Evolutionary conservation across 2,329 filamentous ascomycete genomes (phyloP).

Genomic region (Cladosporium sp.): DNA sequence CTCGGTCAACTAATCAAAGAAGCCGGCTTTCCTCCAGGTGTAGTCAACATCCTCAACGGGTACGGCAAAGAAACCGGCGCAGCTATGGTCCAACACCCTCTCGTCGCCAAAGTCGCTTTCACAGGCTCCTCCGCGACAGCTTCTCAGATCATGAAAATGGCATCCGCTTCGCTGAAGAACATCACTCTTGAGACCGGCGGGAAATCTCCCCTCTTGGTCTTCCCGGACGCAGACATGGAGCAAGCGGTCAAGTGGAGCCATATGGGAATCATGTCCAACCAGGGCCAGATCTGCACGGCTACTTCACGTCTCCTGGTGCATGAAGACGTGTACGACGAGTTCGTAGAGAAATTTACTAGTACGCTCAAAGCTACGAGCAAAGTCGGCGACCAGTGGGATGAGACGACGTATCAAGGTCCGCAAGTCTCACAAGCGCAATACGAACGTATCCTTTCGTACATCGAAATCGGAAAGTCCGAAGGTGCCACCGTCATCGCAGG

Average conservation of each 20-base stretch:
- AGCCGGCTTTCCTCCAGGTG: conserved; percentile 71
- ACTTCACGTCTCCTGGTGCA: conserved; percentile 53
- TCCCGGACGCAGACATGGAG: conserved; percentile 32
- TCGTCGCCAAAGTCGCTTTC: conserved; percentile 73
- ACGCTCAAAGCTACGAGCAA: conserved; percentile 55
- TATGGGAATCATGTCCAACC: conserved; percentile 52
- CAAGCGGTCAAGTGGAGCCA: conserved; percentile 58
- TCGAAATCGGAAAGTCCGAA: conserved; percentile 42
- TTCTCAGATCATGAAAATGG: conserved; percentile 35
- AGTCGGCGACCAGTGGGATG: conserved; percentile 63
- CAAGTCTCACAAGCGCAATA: conserved; percentile 64
- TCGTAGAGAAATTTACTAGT: conserved; percentile 57
- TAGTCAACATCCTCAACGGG: conserved; percentile 67
- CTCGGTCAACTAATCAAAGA: conserved; percentile 64
- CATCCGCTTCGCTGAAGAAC: conserved; percentile 52
- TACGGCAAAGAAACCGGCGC: conserved; percentile 56
- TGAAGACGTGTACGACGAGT: conserved; percentile 54
- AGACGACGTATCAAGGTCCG: conserved; percentile 64
- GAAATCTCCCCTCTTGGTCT: conserved; percentile 55
- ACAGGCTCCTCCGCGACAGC: conserved; percentile 70
- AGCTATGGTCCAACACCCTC: conserved; percentile 61
- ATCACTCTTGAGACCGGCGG: conserved; percentile 57
- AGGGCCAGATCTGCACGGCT: conserved; percentile 54
- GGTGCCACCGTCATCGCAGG: conserved; percentile 16
- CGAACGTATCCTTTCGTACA: conserved; percentile 61